Conservation (phyloP, 2,329 filamentous ascomycete genomes). For the Emergomyces africanus region DNA sequence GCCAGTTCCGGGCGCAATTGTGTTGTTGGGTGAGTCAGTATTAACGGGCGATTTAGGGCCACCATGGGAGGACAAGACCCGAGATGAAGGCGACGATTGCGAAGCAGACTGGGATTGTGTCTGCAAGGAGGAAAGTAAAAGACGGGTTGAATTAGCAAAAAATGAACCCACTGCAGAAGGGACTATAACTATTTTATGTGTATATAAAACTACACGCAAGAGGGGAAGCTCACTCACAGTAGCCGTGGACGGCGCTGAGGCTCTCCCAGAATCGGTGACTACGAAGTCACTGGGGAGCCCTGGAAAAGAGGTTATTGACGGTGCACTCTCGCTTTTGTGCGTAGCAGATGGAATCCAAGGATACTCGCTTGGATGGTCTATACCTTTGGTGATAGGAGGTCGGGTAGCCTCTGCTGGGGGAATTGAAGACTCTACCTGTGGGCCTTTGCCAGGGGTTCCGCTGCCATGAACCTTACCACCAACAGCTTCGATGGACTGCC, state of each 20-base stretch:
- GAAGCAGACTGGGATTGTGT: conserved; percentile 43
- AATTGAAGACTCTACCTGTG: conserved; percentile 35
- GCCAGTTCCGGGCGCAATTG: conserved; percentile 12
- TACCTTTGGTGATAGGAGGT: conserved; percentile 6
- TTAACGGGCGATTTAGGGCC: conserved; percentile 27
- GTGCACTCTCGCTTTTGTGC: conserved; percentile 31
- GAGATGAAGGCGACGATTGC: conserved; percentile 33
- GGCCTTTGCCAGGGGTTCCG: conserved; percentile 38
- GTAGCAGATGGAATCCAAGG: conserved; percentile 53
- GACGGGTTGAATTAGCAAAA: conserved; percentile 1
- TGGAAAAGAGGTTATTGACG: conserved; percentile 25
- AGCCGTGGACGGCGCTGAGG: conserved; percentile 58
- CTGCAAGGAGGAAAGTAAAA: conserved; percentile 13
- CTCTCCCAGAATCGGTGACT: conserved; percentile 65
- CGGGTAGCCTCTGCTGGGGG: conserved; percentile 52
- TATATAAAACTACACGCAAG: conserved; percentile 6
- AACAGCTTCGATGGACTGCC: conserved; percentile 69
- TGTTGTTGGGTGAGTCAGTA: conserved; percentile 1
- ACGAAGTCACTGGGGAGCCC: conserved; percentile 69
- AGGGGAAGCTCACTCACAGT: conserved; percentile 48
- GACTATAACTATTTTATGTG: neutral
- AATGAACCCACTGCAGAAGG: neutral
- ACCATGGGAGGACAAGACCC: conserved; percentile 35
- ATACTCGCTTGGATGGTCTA: conserved; percentile 42
- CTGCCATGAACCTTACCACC: conserved; percentile 63